Evolutionary conservation across 2,329 filamentous ascomycete genomes (phyloP).

Genomic region (Penicillium sp.): DNA sequence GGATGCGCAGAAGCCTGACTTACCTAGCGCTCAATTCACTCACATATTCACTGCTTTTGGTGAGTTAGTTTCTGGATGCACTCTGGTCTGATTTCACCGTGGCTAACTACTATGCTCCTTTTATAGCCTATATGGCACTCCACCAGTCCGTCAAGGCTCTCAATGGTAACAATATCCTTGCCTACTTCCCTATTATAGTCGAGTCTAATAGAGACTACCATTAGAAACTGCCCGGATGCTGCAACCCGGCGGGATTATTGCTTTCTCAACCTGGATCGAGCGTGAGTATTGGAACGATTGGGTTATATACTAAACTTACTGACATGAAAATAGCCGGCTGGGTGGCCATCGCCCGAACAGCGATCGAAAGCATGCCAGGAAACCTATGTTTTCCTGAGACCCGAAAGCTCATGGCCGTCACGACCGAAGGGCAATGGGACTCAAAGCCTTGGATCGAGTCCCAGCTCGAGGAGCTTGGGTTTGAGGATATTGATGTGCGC

Average conservation of each 20-base stretch:
- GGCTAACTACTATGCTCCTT: not conserved
- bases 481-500: constrained; percentile 24
- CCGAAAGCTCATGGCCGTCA: constrained; percentile 16
- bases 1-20: constrained; percentile 49
- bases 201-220: not conserved
- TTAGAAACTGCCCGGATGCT: constrained; percentile 36
- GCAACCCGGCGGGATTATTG: constrained; percentile 34
- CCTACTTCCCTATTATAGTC: not conserved
- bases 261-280: constrained; percentile 38
- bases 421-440: constrained; percentile 26
- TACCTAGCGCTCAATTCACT: constrained; percentile 42
- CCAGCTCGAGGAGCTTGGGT: constrained; percentile 23
- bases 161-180: constrained; percentile 28
- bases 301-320: not conserved
- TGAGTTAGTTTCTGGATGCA: constrained; percentile 9
- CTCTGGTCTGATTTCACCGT: not conserved
- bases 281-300: constrained; percentile 16
- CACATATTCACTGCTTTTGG: constrained; percentile 51
- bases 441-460: constrained; percentile 20
- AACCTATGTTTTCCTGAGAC: constrained; percentile 26
- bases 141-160: constrained; percentile 42
- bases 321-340: constrained; percentile 25
- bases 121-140: constrained; percentile 45
- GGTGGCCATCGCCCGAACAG: constrained; percentile 24
- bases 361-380: constrained; percentile 27